Base-by-base conservation (phyloP, 176 grass and related monocot genomes). In the Cenchrus americanus region DNA sequence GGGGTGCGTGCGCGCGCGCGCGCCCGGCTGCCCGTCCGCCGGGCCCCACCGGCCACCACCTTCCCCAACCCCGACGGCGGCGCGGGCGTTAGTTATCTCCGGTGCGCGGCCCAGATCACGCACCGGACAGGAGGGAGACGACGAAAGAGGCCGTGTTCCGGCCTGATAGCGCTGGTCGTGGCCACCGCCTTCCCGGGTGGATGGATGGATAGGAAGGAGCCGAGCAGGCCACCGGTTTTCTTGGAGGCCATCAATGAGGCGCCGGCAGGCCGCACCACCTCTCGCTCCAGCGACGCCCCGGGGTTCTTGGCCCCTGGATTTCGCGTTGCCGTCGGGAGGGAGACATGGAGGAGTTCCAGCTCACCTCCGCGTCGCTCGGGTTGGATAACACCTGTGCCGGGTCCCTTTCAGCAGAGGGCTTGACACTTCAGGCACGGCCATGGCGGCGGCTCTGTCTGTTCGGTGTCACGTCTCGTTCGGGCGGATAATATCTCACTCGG, bases 401-500 rank as follows among this genome's bases (percentile, higher is more conserved):
- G 17, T 76, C 85, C 5, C 66, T 76, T 81, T 87, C 70, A 58
- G 3, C 34, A 37, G 34, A 37, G 34, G 48, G 57, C 12, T 49
- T 13, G 27, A 30, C 10, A 37, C n/a, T 61, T 22, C 14, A 60
- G 66, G 17, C 19, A 6, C 6, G 17, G 53, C 18, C 34, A 37
- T 37, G 34, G 52, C 7, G 18, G 12, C 32, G 2, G 18, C 40
- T 72, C 11, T 24, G 24, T 68, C 75, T 8, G 23, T 37, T 26
- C 69, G 42, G 1, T 30, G 59, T 63, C 27, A 2, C 51, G 49
- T 60, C 41, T 13, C 37, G 17, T 78, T 60, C 24, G 12, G 83
- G 50, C 62, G 71, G 19, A 73, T 73, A 78, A 82, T 44, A 77
- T 69, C 54, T 70, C 66, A 10, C 10, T 23, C 57, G n/a, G 21